Conservation (phyloP, 106 monocot species). For the Cymbidium sinense region DNA sequence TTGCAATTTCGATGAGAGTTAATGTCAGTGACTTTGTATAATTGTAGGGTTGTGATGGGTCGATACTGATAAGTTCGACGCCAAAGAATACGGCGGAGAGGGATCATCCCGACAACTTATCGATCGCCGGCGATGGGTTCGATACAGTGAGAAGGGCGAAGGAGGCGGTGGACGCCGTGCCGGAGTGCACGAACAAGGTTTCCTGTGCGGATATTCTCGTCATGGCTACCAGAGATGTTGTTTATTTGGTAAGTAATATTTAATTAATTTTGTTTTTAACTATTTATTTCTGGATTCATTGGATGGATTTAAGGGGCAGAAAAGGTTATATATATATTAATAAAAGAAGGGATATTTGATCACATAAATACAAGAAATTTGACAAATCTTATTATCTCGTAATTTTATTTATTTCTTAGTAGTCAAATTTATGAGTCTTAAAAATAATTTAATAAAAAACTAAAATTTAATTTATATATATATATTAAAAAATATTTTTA, state of each 20-base stretch:
- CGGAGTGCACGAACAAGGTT: constrained; percentile 46
- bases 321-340: no score
- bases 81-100: constrained; percentile 45
- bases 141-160: constrained; percentile 61
- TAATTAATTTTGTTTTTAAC: background rate
- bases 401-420: no score
- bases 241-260: constrained; percentile 23
- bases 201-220: constrained; percentile 65
- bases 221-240: constrained; percentile 57
- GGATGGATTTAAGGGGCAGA: no score
- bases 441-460: no score
- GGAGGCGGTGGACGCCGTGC: constrained; percentile 56
- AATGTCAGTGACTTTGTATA: background rate
- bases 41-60: constrained; percentile 58
- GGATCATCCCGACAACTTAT: constrained; percentile 43
- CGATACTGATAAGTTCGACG: constrained; percentile 35
- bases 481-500: background rate
- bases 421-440: no score
- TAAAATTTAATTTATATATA: no score
- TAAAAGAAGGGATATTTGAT: no score
- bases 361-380: no score
- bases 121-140: constrained; percentile 66
- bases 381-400: no score
- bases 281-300: no score
- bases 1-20: background rate